Evolutionary conservation across 2,329 filamentous ascomycete species (phyloP).

Genomic region (Botrytis galanthina): DNA sequence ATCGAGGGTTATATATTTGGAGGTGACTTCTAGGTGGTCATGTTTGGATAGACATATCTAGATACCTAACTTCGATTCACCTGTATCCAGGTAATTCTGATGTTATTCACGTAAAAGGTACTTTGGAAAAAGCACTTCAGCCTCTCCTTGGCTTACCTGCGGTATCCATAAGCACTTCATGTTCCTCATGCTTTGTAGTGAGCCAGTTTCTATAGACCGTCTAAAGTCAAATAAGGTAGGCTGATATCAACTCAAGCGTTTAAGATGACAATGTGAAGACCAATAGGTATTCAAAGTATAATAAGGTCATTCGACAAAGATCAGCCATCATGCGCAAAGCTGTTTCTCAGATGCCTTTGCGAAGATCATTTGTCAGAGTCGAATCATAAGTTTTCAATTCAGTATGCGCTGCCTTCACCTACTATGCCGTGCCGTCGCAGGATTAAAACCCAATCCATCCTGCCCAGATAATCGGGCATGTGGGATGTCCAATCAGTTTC

Average conservation of each 20-base stretch:
- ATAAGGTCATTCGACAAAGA: not conserved
- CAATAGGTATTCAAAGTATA: not conserved
- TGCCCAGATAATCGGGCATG: not conserved
- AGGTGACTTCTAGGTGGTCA: not conserved
- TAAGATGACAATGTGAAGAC: not conserved
- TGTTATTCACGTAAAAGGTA: not conserved
- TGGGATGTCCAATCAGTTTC: not conserved
- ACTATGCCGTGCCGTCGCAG: too few relatives aligned
- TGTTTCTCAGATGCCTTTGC: not conserved
- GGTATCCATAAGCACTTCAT: not conserved
- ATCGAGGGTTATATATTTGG: not conserved
- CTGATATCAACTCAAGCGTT: not conserved
- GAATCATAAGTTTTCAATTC: not conserved
- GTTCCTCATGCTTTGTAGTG: not conserved
- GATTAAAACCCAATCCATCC: not conserved
- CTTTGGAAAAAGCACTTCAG: not conserved
- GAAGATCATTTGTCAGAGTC: not conserved
- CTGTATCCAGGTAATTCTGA: not conserved
- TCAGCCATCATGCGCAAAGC: not conserved
- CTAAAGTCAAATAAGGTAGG: not conserved
- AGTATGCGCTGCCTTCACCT: too few relatives aligned
- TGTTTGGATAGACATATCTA: not conserved
- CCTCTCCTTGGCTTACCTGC: not conserved
- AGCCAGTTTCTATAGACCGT: not conserved
- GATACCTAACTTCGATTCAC: not conserved